phyloP scores from a whole-genome alignment of 2,329 filamentous ascomycete genomes.

The Mariannaea sp. region DNA sequence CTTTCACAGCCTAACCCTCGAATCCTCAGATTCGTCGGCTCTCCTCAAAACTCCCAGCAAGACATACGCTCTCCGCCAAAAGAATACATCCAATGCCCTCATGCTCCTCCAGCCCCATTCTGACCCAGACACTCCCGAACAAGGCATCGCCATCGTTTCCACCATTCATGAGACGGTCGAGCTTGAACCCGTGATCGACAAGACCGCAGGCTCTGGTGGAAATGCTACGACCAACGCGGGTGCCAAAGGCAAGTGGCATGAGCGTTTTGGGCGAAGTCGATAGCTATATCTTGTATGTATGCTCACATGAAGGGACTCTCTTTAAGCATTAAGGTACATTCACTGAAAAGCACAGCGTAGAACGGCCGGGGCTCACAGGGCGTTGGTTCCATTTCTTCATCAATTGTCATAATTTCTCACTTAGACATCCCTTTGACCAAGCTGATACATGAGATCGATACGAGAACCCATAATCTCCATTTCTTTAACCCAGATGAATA shows the following conservation, averaged over 20 bases:
- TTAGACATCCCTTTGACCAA: no score
- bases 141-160: conserved; percentile 54
- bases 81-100: conserved; percentile 70
- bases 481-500: no score
- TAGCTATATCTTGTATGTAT: conserved; percentile 29
- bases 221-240: conserved; percentile 35
- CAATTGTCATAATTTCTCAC: no score
- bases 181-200: conserved; percentile 52
- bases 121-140: conserved; percentile 30
- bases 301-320: no score
- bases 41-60: conserved; percentile 57
- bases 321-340: no score
- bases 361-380: no score
- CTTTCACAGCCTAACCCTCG: conserved; percentile 50
- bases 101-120: conserved; percentile 54
- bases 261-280: conserved; percentile 58
- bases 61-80: conserved; percentile 65
- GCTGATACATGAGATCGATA: no score
- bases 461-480: no score
- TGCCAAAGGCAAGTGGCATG: conserved; percentile 62
- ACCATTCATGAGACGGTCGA: conserved; percentile 68
- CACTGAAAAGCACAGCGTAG: no score
- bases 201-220: conserved; percentile 31
- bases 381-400: no score
- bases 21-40: conserved; percentile 54